Conservation (phyloP, 805 yeast species). For the Kluyveromyces nonfermentans region DNA sequence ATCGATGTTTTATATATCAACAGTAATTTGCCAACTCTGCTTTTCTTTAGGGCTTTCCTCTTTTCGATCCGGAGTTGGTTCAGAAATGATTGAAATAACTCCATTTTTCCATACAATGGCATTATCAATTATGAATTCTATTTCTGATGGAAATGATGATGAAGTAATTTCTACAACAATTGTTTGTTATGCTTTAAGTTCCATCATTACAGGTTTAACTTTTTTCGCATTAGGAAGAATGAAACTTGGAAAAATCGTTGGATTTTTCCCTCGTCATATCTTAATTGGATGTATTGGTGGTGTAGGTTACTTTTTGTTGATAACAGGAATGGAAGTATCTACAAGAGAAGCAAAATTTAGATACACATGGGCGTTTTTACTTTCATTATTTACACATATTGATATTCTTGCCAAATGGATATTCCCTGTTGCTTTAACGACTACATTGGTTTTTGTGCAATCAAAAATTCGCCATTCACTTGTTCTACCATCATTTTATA, state of each 20-base stretch:
- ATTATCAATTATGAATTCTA: slow-evolving; percentile 41
- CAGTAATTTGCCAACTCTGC: slow-evolving; percentile 81
- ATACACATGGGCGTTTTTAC: slow-evolving; percentile 51
- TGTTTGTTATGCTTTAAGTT: slow-evolving; percentile 71
- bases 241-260: slow-evolving; percentile 75
- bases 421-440: slow-evolving; percentile 58
- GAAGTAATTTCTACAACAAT: slow-evolving; percentile 77
- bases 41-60: slow-evolving; percentile 87
- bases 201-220: slow-evolving; percentile 78
- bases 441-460: slow-evolving; percentile 51
- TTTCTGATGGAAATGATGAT: slow-evolving; percentile 36
- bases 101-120: slow-evolving; percentile 98
- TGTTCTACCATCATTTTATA: slow-evolving; percentile 74
- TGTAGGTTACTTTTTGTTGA: slow-evolving; percentile 85
- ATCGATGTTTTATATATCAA: slow-evolving; percentile 88
- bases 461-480: slow-evolving; percentile 55
- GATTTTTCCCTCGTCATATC: slow-evolving; percentile 93
- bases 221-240: slow-evolving; percentile 72
- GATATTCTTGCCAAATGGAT: slow-evolving; percentile 53
- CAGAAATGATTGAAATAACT: slow-evolving; percentile 98
- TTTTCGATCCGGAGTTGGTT: slow-evolving; percentile 85
- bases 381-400: slow-evolving; percentile 30
- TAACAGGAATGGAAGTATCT: slow-evolving; percentile 89
- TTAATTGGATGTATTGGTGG: slow-evolving; percentile 97
- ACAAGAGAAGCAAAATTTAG: slow-evolving; percentile 65